A percentile compares a stretch with the other conserved stretches of the same genome.
Evolutionary conservation across 805 yeast species (phyloP).

Genomic region (Saccharomycopsis capsularis): DNA sequence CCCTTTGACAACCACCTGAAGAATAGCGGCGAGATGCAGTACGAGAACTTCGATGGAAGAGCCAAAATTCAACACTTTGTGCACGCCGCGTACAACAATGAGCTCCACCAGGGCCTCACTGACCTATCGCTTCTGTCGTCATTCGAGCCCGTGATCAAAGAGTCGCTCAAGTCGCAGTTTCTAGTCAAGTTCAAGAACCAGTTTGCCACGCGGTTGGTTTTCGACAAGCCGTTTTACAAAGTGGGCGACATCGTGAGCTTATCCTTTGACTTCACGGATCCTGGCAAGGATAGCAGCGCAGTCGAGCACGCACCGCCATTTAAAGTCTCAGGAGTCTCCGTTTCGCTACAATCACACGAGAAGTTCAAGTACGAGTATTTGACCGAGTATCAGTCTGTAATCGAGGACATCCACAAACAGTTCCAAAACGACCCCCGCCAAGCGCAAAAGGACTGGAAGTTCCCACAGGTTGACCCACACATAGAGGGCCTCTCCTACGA

Average conservation of each 20-base stretch:
- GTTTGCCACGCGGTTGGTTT: slow-evolving; percentile 33
- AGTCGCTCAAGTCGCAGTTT: slow-evolving; percentile 30
- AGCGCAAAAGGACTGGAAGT: slow-evolving; percentile 18
- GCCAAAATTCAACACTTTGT: neutral
- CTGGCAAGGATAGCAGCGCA: slow-evolving; percentile 21
- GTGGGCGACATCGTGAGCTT: slow-evolving; percentile 41
- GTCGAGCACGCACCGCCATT: slow-evolving; percentile 15
- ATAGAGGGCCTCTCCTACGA: slow-evolving; percentile 3
- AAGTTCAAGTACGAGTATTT: slow-evolving; percentile 29
- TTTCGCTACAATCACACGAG: slow-evolving; percentile 32
- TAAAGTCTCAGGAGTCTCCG: slow-evolving; percentile 35
- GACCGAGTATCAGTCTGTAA: slow-evolving; percentile 14
- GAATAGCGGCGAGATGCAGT: neutral
- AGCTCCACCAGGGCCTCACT: neutral
- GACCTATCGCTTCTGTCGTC: no score
- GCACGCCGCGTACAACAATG: neutral
- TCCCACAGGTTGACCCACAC: slow-evolving; percentile 2
- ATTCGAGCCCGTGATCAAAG: neutral
- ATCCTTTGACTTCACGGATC: slow-evolving; percentile 30
- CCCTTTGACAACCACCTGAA: neutral
- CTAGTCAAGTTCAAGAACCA: slow-evolving; percentile 37
- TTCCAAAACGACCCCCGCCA: slow-evolving; percentile 14
- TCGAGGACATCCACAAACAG: slow-evolving; percentile 8
- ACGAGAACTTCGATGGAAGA: neutral
- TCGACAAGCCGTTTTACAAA: slow-evolving; percentile 37